Base-by-base conservation (phyloP, 2,329 filamentous ascomycete genomes). In the Atkinsonella texensis region DNA sequence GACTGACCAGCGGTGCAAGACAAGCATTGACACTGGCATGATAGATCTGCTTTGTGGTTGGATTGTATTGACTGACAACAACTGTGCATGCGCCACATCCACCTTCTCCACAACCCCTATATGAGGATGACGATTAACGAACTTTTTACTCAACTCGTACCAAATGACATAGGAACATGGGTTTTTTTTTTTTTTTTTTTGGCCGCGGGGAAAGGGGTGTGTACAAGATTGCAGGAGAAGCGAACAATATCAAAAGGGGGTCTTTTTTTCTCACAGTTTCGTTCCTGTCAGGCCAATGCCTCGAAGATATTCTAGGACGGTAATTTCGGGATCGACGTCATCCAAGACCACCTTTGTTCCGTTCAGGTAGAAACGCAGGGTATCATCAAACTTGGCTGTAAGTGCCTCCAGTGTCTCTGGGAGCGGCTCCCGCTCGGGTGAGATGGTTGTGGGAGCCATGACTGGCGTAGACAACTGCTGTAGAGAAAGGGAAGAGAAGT, bases 1-100 rank as follows among this genome's bases (percentile, higher is more conserved):
- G 80, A 61, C 89, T 95, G 58, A 89, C 87, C 46, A 98, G 76
- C 7, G 93, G 93, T 11, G 93, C 91, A 49, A 98, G 75, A 65
- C 93, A 98, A 42, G 93, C 93, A 65, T 98, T 98, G 54, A 97
- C 88, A 50, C 88, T 94, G 52, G 93, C 93, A 74, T 98, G 91
- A 64, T 97, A 97, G 59, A 97, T 87, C 65, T 87, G 80, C 62
- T 87, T 87, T 6, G 90, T 96, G 3, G 89, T 95, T 1, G 89
- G 89, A 63, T 97, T 97, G 63, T 85, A 84, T 67, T 97, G 90
- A 56, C 89, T 95, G 41, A 98, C 79, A 32, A 98, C 90, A 45
- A 97, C 89, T 43, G 91, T 97, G 65, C 91, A 97, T 57, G 93
- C 93, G 61, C 93, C 93, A 63, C 93, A 98, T 2, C 93, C 93